These are phyloP conservation scores for Talaromyces sp. DNA, from an alignment of 2,329 filamentous ascomycete genomes.

Conservation along the genomic window DNA sequence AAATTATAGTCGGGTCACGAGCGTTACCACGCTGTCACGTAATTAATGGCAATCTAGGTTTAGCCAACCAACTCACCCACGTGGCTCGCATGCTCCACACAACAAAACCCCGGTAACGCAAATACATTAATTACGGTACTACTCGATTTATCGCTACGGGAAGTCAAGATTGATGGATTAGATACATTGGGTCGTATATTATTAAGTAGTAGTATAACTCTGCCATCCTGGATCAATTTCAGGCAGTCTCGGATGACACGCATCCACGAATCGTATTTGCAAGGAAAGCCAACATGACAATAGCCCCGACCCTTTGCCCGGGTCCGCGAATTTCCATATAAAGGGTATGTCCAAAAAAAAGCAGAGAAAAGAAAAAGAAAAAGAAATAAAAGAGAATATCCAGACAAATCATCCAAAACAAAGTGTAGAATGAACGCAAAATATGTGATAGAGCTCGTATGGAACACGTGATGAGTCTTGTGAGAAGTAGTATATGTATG, in stretches of 20 bases:
- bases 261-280: neutral
- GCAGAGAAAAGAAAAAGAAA: neutral
- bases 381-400: neutral
- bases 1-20: neutral
- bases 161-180: neutral
- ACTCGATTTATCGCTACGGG: too few species aligned
- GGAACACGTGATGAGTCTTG: constrained; percentile 8
- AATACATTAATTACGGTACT: neutral
- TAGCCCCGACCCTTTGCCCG: neutral
- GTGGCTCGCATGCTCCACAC: neutral
- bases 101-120: neutral
- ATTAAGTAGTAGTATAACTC: neutral
- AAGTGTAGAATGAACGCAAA: constrained; percentile 1
- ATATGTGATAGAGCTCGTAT: constrained; percentile 6
- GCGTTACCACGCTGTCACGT: neutral
- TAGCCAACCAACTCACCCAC: neutral
- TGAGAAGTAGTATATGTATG: constrained; percentile 4
- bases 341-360: neutral
- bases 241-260: neutral
- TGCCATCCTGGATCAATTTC: neutral
- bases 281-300: neutral
- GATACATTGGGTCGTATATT: neutral
- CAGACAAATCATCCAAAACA: neutral
- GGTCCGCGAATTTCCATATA: neutral
- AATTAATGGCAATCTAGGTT: neutral